Base-by-base conservation (phyloP, 331 rosid genomes). In the Saraca asoca region DNA sequence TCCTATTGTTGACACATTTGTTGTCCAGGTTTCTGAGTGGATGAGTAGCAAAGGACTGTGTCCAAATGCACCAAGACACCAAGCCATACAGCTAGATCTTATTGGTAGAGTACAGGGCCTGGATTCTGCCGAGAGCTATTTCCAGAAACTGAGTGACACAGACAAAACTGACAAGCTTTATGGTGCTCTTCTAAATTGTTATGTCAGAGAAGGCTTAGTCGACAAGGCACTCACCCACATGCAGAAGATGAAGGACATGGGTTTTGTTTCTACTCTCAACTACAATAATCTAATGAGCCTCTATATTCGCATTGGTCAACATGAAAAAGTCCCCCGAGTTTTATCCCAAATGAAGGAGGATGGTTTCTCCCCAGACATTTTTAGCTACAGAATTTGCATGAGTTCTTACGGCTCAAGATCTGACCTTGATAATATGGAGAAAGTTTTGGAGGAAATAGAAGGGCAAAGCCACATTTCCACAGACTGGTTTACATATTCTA, bases 121-220 rank as follows among this genome's bases (percentile, higher is more conserved):
- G 57, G 77, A 78, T 42, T 75, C 67, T 65, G 95, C 85, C 4
- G 95, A 90, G 77, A 75, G 68, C 31, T 87, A 83, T 73, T 83
- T 90, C 38, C 62, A 76, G 14, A 80, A 73, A 74, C 56, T 87
- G 64, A 83, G 63, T 53, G 87, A 79, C 14, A 56, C 43, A 49
- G 68, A 78, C 33, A 82, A 87, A 76, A 72, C 67, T 20, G 73
- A 58, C 11, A 79, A 90, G 56, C 60, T 43, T 18, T 85, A 87
- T 58, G 87, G 95, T 19, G 86, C 95, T 64, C 90, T 87, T 60
- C 66, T 90, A 73, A 83, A 71, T 58, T 90, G 96, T 80, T 90
- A 79, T 73, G 91, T 80, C 9, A 78, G 89, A 56, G 88, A 85
- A 57, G 83, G 87, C 69, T 66, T 73, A 17, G 60, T 83, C 71